A percentile compares a stretch with the other conserved stretches of the same genome.
These are phyloP conservation scores for Colletotrichum sansevieriae DNA, from an alignment of 2,329 filamentous ascomycete species.

Conservation along the genomic window DNA sequence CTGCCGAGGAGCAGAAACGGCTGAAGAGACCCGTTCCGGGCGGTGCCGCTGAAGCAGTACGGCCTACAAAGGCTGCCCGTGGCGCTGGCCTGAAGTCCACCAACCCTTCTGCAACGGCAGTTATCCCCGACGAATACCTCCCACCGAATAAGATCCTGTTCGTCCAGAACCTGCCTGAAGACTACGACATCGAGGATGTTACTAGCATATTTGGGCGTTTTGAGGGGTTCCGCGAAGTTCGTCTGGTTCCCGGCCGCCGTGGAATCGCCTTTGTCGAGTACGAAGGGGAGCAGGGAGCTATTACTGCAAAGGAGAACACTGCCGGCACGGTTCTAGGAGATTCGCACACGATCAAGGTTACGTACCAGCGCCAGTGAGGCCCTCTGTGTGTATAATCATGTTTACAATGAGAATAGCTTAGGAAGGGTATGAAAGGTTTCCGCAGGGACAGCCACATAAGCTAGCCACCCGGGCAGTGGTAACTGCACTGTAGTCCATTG, in stretches of 20 bases:
- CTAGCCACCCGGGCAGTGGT: conserved; percentile 8
- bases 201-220: conserved; percentile 87
- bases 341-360: conserved; percentile 86
- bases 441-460: background rate
- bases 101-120: conserved; percentile 73
- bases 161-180: conserved; percentile 90
- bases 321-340: conserved; percentile 83
- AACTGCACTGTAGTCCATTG: background rate
- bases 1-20: conserved; percentile 81
- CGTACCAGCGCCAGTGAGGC: conserved; percentile 88
- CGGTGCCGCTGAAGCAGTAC: conserved; percentile 61
- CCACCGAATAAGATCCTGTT: conserved; percentile 98
- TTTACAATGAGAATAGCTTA: background rate
- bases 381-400: no score
- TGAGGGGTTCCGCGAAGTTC: conserved; percentile 93
- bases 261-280: conserved; percentile 98
- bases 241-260: conserved; percentile 85
- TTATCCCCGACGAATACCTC: conserved; percentile 97
- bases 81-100: conserved; percentile 83
- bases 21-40: conserved; percentile 71
- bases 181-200: conserved; percentile 84
- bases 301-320: conserved; percentile 93
- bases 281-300: conserved; percentile 88
- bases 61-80: conserved; percentile 78
- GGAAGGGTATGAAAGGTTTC: background rate